phyloP scores from a whole-genome alignment of 306 rosid species.

The Fragaria nilgerrensis region DNA sequence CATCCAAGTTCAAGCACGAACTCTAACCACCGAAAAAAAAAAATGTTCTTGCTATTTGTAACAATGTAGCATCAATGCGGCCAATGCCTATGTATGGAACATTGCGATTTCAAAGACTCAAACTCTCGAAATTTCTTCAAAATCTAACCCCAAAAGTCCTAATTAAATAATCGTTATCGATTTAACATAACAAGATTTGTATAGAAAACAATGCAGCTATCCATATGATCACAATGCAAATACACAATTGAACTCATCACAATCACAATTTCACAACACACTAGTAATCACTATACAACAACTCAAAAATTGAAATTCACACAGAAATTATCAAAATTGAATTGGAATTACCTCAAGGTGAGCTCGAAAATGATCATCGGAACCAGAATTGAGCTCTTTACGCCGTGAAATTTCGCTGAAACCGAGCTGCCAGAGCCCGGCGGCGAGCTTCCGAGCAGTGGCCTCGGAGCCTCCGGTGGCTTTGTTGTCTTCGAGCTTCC shows the following conservation, averaged over 20 bases:
- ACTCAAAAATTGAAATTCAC: not conserved
- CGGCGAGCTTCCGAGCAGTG: slow-evolving; percentile 64
- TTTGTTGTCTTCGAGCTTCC: slow-evolving; percentile 22
- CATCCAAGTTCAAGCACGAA: not conserved
- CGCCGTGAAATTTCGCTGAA: slow-evolving; percentile 29
- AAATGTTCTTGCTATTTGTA: not conserved
- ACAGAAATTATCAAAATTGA: not conserved
- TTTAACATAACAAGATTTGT: not conserved
- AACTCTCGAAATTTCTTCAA: not conserved
- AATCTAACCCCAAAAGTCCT: not conserved
- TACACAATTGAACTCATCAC: not conserved
- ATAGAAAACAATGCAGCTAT: not conserved
- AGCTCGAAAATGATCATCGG: not conserved
- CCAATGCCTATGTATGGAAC: too few species aligned
- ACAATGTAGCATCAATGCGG: not conserved
- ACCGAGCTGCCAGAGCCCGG: slow-evolving; percentile 50
- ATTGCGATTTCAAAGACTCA: not conserved
- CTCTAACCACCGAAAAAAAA: not conserved
- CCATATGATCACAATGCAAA: not conserved
- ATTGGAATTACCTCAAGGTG: slow-evolving; percentile 28
- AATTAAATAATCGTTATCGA: not conserved
- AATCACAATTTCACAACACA: not conserved
- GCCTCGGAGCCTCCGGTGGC: slow-evolving; percentile 10
- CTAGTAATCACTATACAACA: too few species aligned
- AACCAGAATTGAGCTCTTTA: not conserved